Percentiles rank a stretch among this genome's conserved stretches.
Evolutionary conservation across 1,139 yeast genomes (phyloP).

Genomic region (Yamadazyma sp.): DNA sequence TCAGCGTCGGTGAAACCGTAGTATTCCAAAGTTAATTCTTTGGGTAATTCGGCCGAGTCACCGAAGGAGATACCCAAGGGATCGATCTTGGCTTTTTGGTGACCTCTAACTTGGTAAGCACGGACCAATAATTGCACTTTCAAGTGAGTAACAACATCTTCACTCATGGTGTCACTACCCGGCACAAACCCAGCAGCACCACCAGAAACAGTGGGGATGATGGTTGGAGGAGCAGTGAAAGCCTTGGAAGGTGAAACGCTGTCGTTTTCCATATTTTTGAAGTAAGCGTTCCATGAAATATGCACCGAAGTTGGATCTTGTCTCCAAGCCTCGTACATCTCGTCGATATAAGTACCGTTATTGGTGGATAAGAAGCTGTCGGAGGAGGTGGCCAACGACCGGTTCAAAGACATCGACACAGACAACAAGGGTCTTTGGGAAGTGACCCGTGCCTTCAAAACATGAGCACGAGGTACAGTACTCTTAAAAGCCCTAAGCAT

Average conservation of each 20-base stretch:
- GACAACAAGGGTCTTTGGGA: slow-evolving; percentile 7
- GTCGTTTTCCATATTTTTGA: slow-evolving; percentile 79
- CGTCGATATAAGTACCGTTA: slow-evolving; percentile 92
- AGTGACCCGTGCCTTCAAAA: slow-evolving; percentile 19
- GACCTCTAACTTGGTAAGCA: slow-evolving; percentile 98
- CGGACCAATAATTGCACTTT: slow-evolving; percentile 95
- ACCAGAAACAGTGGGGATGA: slow-evolving; percentile 75
- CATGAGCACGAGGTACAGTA: slow-evolving; percentile 36
- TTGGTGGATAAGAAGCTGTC: slow-evolving; percentile 83
- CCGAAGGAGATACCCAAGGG: slow-evolving; percentile 91
- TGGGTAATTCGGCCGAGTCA: slow-evolving; percentile 58
- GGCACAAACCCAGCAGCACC: slow-evolving; percentile 63
- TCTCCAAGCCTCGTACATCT: slow-evolving; percentile 95
- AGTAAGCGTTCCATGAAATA: slow-evolving; percentile 94
- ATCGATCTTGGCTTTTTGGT: slow-evolving; percentile 90
- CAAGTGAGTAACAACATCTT: slow-evolving; percentile 83
- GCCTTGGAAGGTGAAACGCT: slow-evolving; percentile 72
- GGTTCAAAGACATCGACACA: slow-evolving; percentile 32
- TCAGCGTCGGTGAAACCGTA: slow-evolving; percentile 90
- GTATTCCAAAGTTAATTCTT: slow-evolving; percentile 86
- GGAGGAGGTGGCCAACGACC: slow-evolving; percentile 65
- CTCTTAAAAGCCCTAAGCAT: slow-evolving; percentile 50
- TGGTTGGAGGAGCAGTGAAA: slow-evolving; percentile 85
- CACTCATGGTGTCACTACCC: slow-evolving; percentile 42
- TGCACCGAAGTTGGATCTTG: slow-evolving; percentile 89